phyloP scores from a whole-genome alignment of 495 filamentous ascomycete species.

The Neurospora sp. region DNA sequence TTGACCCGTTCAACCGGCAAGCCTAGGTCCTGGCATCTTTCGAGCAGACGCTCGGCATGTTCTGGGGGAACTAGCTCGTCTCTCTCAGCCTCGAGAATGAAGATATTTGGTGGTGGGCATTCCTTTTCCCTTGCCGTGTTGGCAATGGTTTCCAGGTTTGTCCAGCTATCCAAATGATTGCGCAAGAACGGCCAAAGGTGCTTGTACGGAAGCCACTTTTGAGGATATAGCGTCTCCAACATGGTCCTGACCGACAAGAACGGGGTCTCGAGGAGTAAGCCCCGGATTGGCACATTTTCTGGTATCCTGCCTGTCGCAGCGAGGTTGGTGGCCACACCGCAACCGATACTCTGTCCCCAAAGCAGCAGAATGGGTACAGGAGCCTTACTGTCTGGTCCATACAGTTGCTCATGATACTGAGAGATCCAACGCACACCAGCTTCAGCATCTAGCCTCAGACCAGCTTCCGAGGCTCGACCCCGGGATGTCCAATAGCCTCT shows the following conservation, averaged over 20 bases:
- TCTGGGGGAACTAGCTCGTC: slow-evolving; percentile 60
- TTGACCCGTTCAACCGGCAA: slow-evolving; percentile 27
- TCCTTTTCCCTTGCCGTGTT: slow-evolving; percentile 10
- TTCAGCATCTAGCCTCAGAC: slow-evolving; percentile 53
- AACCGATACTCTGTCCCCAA: slow-evolving; percentile 78
- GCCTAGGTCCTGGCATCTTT: slow-evolving; percentile 30
- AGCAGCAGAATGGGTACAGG: slow-evolving; percentile 42
- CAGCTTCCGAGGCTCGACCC: slow-evolving; percentile 55
- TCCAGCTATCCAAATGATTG: slow-evolving; percentile 37
- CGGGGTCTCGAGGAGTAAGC: slow-evolving; percentile 65
- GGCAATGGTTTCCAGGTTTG: slow-evolving; percentile 29
- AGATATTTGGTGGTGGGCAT: slow-evolving; percentile 27
- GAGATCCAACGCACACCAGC: slow-evolving; percentile 50
- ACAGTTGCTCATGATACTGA: slow-evolving; percentile 21
- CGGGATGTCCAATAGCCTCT: slow-evolving; percentile 73
- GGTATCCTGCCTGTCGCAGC: slow-evolving; percentile 17
- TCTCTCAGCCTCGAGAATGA: slow-evolving; percentile 51
- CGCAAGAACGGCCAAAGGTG: slow-evolving; percentile 40
- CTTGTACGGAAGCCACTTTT: slow-evolving; percentile 70
- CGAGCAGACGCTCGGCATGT: slow-evolving; percentile 41
- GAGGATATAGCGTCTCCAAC: slow-evolving; percentile 65
- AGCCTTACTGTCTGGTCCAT: slow-evolving; percentile 9
- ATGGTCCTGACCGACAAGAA: slow-evolving; percentile 65
- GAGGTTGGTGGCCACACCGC: slow-evolving; percentile 47
- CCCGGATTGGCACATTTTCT: slow-evolving; percentile 19